Evolutionary conservation across 306 rosid genomes (phyloP), one percentile per base, ranked within the genome.

Genomic region (Argentina anserina): DNA sequence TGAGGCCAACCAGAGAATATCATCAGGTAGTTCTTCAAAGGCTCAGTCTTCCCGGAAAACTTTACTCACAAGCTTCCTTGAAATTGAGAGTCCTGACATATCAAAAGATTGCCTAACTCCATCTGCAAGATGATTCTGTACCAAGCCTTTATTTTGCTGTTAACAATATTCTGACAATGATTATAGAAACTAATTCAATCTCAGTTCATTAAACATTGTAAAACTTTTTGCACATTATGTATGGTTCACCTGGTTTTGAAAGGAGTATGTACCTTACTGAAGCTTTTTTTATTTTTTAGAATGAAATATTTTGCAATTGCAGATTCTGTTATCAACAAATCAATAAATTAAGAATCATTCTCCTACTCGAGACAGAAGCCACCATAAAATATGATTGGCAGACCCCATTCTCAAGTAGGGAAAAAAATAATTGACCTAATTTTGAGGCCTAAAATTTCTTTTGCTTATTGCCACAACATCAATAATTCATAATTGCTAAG

Each of bases 11-110:
- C 84, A 75, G 1, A 88, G 86, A 55, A 25, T 65, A 26, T 89
- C 96, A 17, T 72, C 91, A 9, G n/a, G 89, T 13, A 65, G 78
- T 59, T 55, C 70, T 49, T 80, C 92, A 11, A 91, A 82, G 78
- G 88, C 91, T 75, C 92, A 86, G 45, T 74, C 95, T 47, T 83
- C 97, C 39, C 83, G 99, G 69, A 94, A 94, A 84, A 94, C 99
- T 34, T 71, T 94, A 67, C 96, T 94, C 21, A 84, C 97, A 41
- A 88, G 91, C 77, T 94, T 94, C 77, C 97, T 94, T 5, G 99
- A 91, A 70, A 89, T 91, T 43, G 99, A 91, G 83, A 89, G 87
- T 83, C 95, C 95, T 39, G 93, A 89, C 78, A 77, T 87, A 52
- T 84, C 98, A 37, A 83, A 86, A 47, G 85, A 80, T 45, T 81